Percentiles rank a stretch among this genome's conserved stretches.
These are phyloP conservation scores for Botrytis cinerea DNA, from an alignment of 2,329 filamentous ascomycete species.

Conservation along the genomic window DNA sequence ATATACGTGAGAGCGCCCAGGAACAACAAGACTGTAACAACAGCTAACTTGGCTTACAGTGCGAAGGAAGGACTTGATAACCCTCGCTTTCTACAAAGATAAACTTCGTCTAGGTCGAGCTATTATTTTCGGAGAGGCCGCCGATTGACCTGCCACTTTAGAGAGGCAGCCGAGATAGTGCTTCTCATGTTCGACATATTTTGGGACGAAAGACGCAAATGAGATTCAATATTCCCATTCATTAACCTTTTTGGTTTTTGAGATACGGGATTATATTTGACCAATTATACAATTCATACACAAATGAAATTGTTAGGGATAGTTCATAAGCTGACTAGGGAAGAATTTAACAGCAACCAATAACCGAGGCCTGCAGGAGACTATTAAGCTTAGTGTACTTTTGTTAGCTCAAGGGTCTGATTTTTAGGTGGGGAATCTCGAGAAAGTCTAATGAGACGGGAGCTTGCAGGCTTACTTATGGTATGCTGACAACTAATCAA, in stretches of 20 bases:
- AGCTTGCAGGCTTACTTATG: background rate
- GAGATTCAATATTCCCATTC: background rate
- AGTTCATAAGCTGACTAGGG: constrained; percentile 18
- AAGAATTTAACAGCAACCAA: background rate
- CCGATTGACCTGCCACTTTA: background rate
- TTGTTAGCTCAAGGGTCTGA: background rate
- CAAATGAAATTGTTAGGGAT: constrained; percentile 1
- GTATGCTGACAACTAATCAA: background rate
- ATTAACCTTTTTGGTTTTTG: background rate
- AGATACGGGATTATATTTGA: background rate
- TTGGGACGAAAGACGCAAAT: background rate
- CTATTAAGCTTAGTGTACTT: background rate
- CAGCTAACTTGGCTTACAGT: background rate
- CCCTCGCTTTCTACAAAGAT: background rate
- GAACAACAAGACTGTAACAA: background rate
- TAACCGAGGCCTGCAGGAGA: background rate
- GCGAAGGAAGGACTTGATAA: background rate
- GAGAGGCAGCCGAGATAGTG: background rate
- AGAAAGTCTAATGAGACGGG: background rate
- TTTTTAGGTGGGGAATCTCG: background rate
- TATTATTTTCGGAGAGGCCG: background rate
- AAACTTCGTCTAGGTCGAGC: background rate
- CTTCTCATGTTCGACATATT: background rate
- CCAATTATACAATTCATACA: background rate
- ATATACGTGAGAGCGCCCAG: background rate